Percentiles rank a stretch among this genome's conserved stretches.
Conservation (phyloP, 768 basidiomycete species). For the Albatrellus ellisii region DNA sequence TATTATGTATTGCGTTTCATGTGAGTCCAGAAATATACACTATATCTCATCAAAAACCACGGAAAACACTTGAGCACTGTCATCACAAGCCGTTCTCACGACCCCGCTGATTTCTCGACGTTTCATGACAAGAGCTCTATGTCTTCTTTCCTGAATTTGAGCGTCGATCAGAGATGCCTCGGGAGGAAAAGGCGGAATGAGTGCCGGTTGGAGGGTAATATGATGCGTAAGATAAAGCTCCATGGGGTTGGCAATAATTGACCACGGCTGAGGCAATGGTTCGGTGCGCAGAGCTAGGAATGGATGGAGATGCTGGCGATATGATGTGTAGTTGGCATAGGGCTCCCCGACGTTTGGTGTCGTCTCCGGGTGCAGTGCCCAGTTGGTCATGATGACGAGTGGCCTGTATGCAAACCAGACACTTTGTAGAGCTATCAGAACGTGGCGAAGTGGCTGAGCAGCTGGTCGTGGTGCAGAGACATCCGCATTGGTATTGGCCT, state of each 20-base stretch:
- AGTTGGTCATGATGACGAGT: constrained; percentile 45
- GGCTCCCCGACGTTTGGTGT: constrained; percentile 10
- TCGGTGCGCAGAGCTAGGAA: constrained; percentile 2
- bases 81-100: neutral
- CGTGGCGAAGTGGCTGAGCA: constrained; percentile 30
- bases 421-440: constrained; percentile 32
- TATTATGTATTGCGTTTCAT: no score
- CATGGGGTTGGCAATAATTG: neutral
- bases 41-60: no score
- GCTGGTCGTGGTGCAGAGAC: constrained; percentile 19
- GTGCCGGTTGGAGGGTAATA: constrained; percentile 6
- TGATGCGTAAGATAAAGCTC: constrained; percentile 5
- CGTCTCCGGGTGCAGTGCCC: constrained; percentile 32
- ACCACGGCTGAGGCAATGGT: neutral
- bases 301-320: constrained; percentile 38
- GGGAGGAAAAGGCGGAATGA: neutral
- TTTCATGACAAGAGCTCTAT: neutral
- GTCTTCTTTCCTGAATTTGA: neutral
- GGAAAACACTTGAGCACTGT: neutral
- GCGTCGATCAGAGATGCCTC: neutral
- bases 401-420: constrained; percentile 38
- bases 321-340: constrained; percentile 20
- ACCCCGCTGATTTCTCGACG: neutral
- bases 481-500: constrained; percentile 8
- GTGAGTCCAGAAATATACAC: no score